Conservation (phyloP, 2,329 filamentous ascomycete genomes). For the Sporothrix humicola region DNA sequence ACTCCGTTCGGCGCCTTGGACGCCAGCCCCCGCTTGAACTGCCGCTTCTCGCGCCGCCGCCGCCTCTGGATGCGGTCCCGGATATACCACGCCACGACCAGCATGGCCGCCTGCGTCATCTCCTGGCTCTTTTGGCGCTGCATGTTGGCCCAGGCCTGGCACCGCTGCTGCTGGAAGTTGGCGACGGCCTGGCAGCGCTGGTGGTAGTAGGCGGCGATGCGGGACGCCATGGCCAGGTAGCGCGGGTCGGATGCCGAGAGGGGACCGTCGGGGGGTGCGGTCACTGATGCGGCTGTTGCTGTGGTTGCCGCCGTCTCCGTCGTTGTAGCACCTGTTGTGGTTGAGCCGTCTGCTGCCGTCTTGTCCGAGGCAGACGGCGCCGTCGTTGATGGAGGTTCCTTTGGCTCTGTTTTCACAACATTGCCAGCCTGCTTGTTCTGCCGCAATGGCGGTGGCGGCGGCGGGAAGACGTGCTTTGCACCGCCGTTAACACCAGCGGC, state of each 20-base stretch:
- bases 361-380: slow-evolving; percentile 18
- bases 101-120: slow-evolving; percentile 56
- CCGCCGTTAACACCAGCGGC: slow-evolving; percentile 1
- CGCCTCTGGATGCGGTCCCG: slow-evolving; percentile 54
- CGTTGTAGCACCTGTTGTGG: background rate
- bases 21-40: slow-evolving; percentile 49
- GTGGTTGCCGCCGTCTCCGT: slow-evolving; percentile 18
- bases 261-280: background rate
- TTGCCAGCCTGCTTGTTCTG: slow-evolving; percentile 31
- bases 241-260: slow-evolving; percentile 46
- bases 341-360: slow-evolving; percentile 21
- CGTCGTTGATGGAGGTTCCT: slow-evolving; percentile 29
- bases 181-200: slow-evolving; percentile 55
- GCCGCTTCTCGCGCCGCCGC: slow-evolving; percentile 49
- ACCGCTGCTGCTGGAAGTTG: slow-evolving; percentile 55
- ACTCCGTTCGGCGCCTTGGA: background rate
- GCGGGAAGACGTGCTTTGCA: background rate
- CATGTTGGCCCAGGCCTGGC: slow-evolving; percentile 55
- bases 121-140: slow-evolving; percentile 56
- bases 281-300: slow-evolving; percentile 3
- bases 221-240: slow-evolving; percentile 54
- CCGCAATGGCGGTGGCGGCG: slow-evolving; percentile 11
- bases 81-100: slow-evolving; percentile 58
- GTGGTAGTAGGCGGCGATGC: slow-evolving; percentile 56
- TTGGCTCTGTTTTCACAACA: background rate